Percentiles rank a stretch among this genome's conserved stretches.
These are phyloP conservation scores for Primulina eburnea DNA, from an alignment of 257 asterid genomes.

Conservation along the genomic window DNA sequence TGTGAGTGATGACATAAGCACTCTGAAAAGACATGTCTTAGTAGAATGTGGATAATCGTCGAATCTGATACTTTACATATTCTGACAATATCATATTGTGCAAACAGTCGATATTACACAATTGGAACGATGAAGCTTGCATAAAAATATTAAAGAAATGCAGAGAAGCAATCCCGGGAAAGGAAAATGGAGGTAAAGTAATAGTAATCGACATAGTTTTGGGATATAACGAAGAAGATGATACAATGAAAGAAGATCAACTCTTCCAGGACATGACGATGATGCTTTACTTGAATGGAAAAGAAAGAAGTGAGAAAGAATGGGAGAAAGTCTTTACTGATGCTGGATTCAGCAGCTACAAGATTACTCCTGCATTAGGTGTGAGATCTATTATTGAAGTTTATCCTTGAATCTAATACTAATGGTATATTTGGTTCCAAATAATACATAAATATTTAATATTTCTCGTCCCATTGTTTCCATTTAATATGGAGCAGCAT, in stretches of 20 bases:
- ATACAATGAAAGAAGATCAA: neutral
- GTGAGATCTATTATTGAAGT: neutral
- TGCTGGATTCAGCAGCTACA: neutral
- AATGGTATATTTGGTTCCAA: neutral
- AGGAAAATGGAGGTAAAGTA: conserved; percentile 4
- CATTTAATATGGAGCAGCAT: neutral
- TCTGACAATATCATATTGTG: no score
- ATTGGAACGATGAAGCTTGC: neutral
- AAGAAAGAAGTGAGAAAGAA: conserved; percentile 8
- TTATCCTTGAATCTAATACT: neutral
- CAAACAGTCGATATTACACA: neutral
- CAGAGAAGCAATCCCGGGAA: neutral
- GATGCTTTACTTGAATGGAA: neutral
- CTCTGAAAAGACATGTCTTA: no score
- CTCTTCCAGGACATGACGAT: neutral
- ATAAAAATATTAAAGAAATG: conserved; percentile 2
- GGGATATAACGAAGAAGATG: neutral
- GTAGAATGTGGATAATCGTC: no score
- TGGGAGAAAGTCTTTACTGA: neutral
- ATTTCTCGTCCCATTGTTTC: neutral
- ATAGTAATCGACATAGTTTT: neutral
- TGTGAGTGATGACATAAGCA: no score
- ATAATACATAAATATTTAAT: no score
- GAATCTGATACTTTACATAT: no score
- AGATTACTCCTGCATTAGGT: neutral